Conservation (phyloP, 2,329 filamentous ascomycete species). For the Epichloe sibirici region DNA sequence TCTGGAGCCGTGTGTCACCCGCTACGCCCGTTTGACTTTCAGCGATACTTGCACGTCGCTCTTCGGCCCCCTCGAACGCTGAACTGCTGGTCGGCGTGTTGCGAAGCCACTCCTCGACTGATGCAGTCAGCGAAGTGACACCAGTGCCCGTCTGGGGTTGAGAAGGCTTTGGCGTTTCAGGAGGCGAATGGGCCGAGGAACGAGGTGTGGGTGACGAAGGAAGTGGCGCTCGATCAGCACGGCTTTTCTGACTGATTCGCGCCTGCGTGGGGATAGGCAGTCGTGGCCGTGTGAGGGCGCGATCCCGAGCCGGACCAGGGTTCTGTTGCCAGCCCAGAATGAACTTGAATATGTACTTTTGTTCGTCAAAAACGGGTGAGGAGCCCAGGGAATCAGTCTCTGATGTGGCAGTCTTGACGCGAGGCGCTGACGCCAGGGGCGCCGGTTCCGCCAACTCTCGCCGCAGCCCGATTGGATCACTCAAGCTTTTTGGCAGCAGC, state of each 20-base stretch:
- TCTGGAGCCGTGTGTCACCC: not conserved
- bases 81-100: constrained; percentile 7
- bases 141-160: not conserved
- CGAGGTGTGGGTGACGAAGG: constrained; percentile 14
- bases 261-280: constrained; percentile 60
- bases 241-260: constrained; percentile 33
- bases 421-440: constrained; percentile 2
- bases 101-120: constrained; percentile 17
- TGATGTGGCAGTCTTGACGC: constrained; percentile 25
- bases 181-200: not conserved
- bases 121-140: constrained; percentile 16
- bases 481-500: not conserved
- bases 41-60: not conserved
- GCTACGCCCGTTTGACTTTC: constrained; percentile 2
- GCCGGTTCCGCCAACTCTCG: constrained; percentile 1
- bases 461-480: not conserved
- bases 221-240: constrained; percentile 13
- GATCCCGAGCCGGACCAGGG: constrained; percentile 41
- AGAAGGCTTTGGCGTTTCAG: not conserved
- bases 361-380: constrained; percentile 40
- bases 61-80: not conserved
- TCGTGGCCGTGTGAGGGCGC: constrained; percentile 54
- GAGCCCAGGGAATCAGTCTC: constrained; percentile 44
- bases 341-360: constrained; percentile 61
- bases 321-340: constrained; percentile 54